phyloP scores from a whole-genome alignment of 768 basidiomycete species.

The Agrocybe praecox region DNA sequence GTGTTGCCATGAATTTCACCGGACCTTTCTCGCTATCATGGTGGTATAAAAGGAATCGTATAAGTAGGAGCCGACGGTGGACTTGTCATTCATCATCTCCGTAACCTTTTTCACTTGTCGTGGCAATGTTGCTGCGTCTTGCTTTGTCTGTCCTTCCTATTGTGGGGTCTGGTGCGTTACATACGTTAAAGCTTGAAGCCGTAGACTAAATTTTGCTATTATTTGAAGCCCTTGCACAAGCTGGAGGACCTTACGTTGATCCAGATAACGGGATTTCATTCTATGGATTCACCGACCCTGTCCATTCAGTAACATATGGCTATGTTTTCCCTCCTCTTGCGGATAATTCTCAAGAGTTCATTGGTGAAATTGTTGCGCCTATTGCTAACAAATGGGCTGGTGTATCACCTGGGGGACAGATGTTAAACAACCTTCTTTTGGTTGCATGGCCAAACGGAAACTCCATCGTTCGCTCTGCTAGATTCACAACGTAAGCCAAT shows the following conservation, averaged over 20 bases:
- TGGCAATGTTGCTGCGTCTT: constrained; percentile 34
- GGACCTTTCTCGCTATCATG: not conserved
- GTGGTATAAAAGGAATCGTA: not conserved
- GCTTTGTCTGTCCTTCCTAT: constrained; percentile 40
- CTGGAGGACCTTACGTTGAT: constrained; percentile 46
- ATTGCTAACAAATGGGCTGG: constrained; percentile 59
- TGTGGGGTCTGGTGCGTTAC: constrained; percentile 38
- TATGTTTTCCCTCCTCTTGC: constrained; percentile 54
- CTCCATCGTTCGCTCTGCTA: constrained; percentile 52
- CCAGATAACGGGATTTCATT: constrained; percentile 60
- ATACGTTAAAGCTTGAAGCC: not conserved
- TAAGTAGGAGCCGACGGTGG: not conserved
- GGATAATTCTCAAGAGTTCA: constrained; percentile 52
- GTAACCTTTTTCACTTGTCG: not conserved
- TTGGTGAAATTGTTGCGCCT: constrained; percentile 64
- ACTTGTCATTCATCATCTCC: not conserved
- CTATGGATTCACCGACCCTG: constrained; percentile 44
- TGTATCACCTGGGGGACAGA: constrained; percentile 52
- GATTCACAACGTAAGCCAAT: constrained; percentile 52
- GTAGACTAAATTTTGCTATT: not conserved
- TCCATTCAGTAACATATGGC: constrained; percentile 46
- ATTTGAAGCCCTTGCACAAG: constrained; percentile 43
- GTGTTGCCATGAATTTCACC: not conserved
- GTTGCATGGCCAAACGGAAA: constrained; percentile 65
- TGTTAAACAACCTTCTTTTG: constrained; percentile 57